These are phyloP conservation scores for Pneumocystis jirovecii DNA, from an alignment of 1,139 yeast species.

Conservation along the genomic window DNA sequence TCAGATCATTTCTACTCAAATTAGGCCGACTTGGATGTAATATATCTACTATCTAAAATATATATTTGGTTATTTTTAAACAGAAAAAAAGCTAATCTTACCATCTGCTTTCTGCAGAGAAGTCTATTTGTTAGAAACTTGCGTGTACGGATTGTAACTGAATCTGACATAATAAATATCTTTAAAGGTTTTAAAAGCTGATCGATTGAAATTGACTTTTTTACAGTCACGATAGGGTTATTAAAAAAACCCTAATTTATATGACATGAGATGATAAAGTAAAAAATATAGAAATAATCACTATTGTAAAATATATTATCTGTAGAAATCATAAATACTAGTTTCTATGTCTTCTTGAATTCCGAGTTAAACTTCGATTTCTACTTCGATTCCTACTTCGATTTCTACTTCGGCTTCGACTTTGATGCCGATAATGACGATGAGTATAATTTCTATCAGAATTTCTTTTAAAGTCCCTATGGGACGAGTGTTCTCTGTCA, in stretches of 20 bases:
- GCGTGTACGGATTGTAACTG: slow-evolving; percentile 93
- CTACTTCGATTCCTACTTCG: background rate
- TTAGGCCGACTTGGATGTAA: slow-evolving; percentile 99
- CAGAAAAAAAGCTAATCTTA: slow-evolving; percentile 19
- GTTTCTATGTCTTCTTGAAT: background rate
- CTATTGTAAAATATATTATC: background rate
- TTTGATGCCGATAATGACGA: background rate
- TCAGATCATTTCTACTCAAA: slow-evolving; percentile 98
- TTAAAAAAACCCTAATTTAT: background rate
- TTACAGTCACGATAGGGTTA: background rate
- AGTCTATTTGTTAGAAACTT: slow-evolving; percentile 95
- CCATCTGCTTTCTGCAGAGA: slow-evolving; percentile 99
- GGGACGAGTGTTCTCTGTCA: background rate
- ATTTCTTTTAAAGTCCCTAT: background rate
- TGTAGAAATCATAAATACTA: background rate
- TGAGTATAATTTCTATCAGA: background rate
- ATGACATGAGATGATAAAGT: background rate
- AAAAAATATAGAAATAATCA: background rate
- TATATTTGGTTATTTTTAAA: background rate
- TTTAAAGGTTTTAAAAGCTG: background rate
- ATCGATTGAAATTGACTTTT: background rate
- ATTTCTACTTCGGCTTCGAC: background rate
- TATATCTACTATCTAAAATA: slow-evolving; percentile 52
- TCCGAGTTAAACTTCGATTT: background rate
- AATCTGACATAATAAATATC: slow-evolving; percentile 36